Percentiles rank a stretch among this genome's conserved stretches.
Evolutionary conservation across 306 rosid species (phyloP).

Genomic region (Trifolium pratense): DNA sequence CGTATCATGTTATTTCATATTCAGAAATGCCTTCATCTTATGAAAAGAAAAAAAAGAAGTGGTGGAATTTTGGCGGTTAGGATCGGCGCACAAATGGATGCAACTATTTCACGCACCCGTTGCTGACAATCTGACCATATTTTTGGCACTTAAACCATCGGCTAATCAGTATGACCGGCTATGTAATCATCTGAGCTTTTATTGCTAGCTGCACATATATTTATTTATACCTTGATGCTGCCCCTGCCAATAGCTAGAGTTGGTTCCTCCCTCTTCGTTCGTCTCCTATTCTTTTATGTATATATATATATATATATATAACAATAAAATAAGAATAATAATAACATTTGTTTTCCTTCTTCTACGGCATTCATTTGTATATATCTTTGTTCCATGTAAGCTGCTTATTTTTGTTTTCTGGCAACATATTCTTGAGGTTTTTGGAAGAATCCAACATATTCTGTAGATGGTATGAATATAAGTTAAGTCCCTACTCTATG

Average conservation of each 20-base stretch:
- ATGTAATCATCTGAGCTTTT: background rate
- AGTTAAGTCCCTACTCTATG: background rate
- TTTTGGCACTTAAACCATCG: conserved; percentile 4
- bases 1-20: conserved; percentile 33
- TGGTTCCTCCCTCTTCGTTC: background rate
- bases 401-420: background rate
- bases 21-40: conserved; percentile 55
- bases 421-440: background rate
- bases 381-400: background rate
- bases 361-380: conserved; percentile 5
- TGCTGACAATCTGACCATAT: background rate
- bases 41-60: conserved; percentile 73
- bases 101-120: conserved; percentile 21
- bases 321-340: background rate
- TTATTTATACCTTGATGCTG: background rate
- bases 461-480: background rate
- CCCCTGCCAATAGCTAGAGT: background rate
- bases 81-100: conserved; percentile 22
- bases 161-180: background rate
- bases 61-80: conserved; percentile 68
- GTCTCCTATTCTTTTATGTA: conserved; percentile 15
- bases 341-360: background rate
- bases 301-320: background rate
- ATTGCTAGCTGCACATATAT: background rate
- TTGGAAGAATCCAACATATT: background rate